Percentiles rank a stretch among this genome's conserved stretches.
phyloP scores from a whole-genome alignment of 2,329 filamentous ascomycete species.

The Berkeleyomyces basicola region DNA sequence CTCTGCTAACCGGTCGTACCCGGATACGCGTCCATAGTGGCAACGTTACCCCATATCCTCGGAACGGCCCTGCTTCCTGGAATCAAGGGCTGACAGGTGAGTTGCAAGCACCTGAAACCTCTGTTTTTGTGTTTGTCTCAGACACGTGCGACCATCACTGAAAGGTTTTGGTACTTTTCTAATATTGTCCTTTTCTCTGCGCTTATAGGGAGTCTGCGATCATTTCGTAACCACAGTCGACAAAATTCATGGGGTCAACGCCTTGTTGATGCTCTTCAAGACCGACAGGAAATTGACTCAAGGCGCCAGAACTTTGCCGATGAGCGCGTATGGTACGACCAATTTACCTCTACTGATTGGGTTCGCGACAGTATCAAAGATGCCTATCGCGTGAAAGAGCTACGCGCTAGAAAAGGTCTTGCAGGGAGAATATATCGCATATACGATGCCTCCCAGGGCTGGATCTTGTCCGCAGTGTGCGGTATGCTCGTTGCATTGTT shows the following conservation, averaged over 20 bases:
- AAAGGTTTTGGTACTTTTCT: neutral
- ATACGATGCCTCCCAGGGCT: conserved; percentile 81
- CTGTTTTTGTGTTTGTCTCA: neutral
- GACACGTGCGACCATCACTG: too few species aligned
- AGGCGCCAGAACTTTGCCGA: conserved; percentile 54
- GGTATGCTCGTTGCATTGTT: conserved; percentile 71
- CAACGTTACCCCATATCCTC: conserved; percentile 13
- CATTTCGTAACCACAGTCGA: conserved; percentile 36
- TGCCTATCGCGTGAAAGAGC: conserved; percentile 69
- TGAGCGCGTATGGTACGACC: conserved; percentile 94
- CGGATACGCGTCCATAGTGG: conserved; percentile 26
- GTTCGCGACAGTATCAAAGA: conserved; percentile 95
- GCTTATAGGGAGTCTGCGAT: conserved; percentile 19
- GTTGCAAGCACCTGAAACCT: conserved; percentile 11
- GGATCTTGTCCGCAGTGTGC: conserved; percentile 82
- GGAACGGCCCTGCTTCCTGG: conserved; percentile 16
- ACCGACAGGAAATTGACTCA: conserved; percentile 41
- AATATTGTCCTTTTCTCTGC: neutral
- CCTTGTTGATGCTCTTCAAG: conserved; percentile 42
- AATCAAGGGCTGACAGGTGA: conserved; percentile 31
- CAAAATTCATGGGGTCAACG: conserved; percentile 43
- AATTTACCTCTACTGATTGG: conserved; percentile 96
- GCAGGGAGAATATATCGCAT: conserved; percentile 60
- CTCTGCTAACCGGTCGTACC: conserved; percentile 27
- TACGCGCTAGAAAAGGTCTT: conserved; percentile 68